Base-by-base conservation (phyloP, 2,329 filamentous ascomycete genomes). In the Aspergillus cejpii region DNA sequence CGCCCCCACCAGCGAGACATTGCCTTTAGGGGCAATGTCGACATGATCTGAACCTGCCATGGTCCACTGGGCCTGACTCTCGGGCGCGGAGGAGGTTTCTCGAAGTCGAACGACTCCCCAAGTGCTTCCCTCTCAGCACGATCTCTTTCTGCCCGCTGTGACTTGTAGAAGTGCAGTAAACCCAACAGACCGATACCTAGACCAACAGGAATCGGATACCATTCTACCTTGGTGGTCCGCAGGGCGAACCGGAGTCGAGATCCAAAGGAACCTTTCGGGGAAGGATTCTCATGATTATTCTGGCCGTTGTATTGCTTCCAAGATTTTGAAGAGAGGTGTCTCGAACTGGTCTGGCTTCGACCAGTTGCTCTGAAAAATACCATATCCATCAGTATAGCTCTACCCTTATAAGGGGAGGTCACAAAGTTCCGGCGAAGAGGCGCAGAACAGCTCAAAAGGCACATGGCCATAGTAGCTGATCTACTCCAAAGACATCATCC, bases 31-130 rank as follows among this genome's bases (percentile, higher is more conserved):
- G 90, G 90, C 48, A 96, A 73, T 1, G 88, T 94, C 6, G 88
- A 94, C 85, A 96, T 94, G 64, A 96, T 79, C 63, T 90, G 86
- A 41, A 96, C 87, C 62, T 91, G 87, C 87, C 90, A 95, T 65
- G 90, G 88, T 20, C 90, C 90, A 45, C 87, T 86, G 2, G 87
- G 88, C 28, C 85, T 78, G 59, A 94, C 81, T 47, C 82, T 77
- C 38, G 78, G 72, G 50, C 80, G 72, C 50, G 71, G 74, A 27
- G 75, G 76, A 34, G 68, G 66, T 17, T 58, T 60, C 20, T 59
- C 61, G 47, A 65, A 63, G 31, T 64, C 60, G 50, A 61, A 62
- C 11, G 59, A 57, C 38, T 64, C 62, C 27, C 53, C 56, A 11
- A 57, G 56, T 3, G 69, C 70, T 28, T 78, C 68, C 60, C 75